Conservation (phyloP, 805 yeast species). For the Yamadazyma akitaensis region DNA sequence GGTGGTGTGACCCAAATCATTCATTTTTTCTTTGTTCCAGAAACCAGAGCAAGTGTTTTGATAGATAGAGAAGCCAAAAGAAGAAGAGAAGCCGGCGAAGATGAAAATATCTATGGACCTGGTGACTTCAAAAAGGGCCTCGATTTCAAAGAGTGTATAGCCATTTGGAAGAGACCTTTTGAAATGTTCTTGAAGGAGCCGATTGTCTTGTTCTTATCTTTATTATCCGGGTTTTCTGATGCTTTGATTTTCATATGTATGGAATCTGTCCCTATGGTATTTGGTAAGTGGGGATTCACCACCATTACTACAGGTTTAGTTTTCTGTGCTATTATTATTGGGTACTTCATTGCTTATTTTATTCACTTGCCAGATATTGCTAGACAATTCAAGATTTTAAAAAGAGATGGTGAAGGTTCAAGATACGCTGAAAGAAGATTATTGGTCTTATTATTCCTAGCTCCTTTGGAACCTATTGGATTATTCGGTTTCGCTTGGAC, state of each 20-base stretch:
- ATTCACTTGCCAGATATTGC: slow-evolving; percentile 32
- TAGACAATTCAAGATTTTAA: slow-evolving; percentile 25
- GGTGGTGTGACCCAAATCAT: slow-evolving; percentile 31
- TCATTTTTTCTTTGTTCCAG: slow-evolving; percentile 34
- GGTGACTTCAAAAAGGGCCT: slow-evolving; percentile 23
- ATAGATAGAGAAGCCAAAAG: slow-evolving; percentile 36
- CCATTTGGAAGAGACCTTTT: slow-evolving; percentile 38
- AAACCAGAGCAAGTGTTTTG: slow-evolving; percentile 32
- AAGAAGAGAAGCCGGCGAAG: slow-evolving; percentile 31
- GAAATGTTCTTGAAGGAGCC: slow-evolving; percentile 38
- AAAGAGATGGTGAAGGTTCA: slow-evolving; percentile 22
- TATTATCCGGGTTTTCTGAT: slow-evolving; percentile 40
- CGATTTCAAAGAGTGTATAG: slow-evolving; percentile 21
- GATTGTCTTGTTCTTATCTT: slow-evolving; percentile 35
- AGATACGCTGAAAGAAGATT: slow-evolving; percentile 27
- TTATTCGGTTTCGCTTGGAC: slow-evolving; percentile 44
- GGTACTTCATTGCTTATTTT: slow-evolving; percentile 33
- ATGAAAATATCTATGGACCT: slow-evolving; percentile 33
- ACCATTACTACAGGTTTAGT: slow-evolving; percentile 26
- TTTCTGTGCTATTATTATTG: slow-evolving; percentile 31
- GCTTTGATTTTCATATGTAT: slow-evolving; percentile 39
- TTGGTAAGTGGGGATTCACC: slow-evolving; percentile 33
- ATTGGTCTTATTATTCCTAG: slow-evolving; percentile 32
- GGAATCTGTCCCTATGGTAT: slow-evolving; percentile 34
- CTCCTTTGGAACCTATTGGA: slow-evolving; percentile 38